phyloP scores from a whole-genome alignment of 768 basidiomycete genomes.

The Lanmaoa rubissima region DNA sequence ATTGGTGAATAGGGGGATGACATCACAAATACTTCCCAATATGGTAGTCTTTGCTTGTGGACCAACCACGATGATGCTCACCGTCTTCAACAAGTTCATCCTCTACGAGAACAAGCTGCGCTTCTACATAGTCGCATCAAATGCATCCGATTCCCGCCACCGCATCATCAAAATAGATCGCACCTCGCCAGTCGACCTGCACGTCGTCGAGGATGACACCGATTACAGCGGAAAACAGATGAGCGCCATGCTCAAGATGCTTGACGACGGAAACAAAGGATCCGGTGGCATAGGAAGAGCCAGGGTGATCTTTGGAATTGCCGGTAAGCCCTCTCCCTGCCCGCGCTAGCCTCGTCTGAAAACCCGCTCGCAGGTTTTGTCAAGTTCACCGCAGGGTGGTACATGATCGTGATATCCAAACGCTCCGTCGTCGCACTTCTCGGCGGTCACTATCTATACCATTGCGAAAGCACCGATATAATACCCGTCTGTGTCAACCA shows the following conservation, averaged over 20 bases:
- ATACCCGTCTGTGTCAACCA: constrained; percentile 74
- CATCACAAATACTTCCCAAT: constrained; percentile 22
- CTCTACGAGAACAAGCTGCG: constrained; percentile 90
- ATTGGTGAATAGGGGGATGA: constrained; percentile 22
- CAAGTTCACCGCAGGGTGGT: constrained; percentile 93
- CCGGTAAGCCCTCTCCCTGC: constrained; percentile 45
- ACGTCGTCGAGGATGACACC: constrained; percentile 82
- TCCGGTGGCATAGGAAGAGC: constrained; percentile 84
- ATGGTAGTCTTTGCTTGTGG: not conserved
- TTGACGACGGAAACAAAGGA: constrained; percentile 90
- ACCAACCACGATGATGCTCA: not conserved
- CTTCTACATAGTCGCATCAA: constrained; percentile 91
- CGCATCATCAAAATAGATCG: constrained; percentile 93
- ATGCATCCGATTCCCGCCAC: constrained; percentile 83
- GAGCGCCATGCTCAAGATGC: constrained; percentile 88
- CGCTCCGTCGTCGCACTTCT: constrained; percentile 90
- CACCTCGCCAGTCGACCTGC: constrained; percentile 70
- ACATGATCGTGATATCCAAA: constrained; percentile 88
- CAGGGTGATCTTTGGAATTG: constrained; percentile 78
- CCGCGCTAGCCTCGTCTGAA: not conserved
- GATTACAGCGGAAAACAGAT: constrained; percentile 89
- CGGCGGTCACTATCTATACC: constrained; percentile 95
- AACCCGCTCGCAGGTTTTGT: constrained; percentile 64
- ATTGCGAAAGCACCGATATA: constrained; percentile 90
- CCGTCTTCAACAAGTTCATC: constrained; percentile 73